Base-by-base conservation (phyloP, 2,329 filamentous ascomycete genomes). In the Sordariomycetes sp. region DNA sequence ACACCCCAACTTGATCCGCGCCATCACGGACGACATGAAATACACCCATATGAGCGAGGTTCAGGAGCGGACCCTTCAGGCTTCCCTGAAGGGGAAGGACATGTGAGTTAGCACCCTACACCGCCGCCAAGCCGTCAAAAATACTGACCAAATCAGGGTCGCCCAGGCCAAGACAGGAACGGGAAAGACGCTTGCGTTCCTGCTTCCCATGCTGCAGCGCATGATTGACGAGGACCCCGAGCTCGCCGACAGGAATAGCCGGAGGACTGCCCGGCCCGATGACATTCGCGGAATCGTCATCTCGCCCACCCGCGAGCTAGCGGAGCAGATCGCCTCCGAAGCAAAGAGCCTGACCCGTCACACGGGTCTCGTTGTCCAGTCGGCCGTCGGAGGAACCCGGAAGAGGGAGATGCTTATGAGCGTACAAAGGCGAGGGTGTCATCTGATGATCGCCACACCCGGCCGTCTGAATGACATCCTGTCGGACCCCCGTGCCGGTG, bases 151-250 rank as follows among this genome's bases (percentile, higher is more conserved):
- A 20, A 32, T 18, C 66, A 90, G 88, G 65, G 80, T 97, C 64
- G 94, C 93, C 53, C 94, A 97, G 76, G 94, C 94, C 60, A 96
- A 90, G 74, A 99, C 94, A 10, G 94, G 94, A 69, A 97, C 94
- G 3, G 94, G 94, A 69, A 99, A 99, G 76, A 99, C 94, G 0
- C 76, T 97, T 59, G 94, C 90, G 40, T 99, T 97, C 77, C 79
- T 99, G 25, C 74, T 97, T 7, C 94, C 94, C 55, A 77, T 91
- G 8, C 75, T 97, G 57, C 90, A 97, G 70, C 86, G 85, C 60
- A 88, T 96, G 67, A 76, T 96, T 61, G 70, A 73, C 22, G 73
- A 78, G 60, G 82, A 90, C 62, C 82, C 85, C 1, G 71, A 74
- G 0, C 79, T 95, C 37, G 83, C 80, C 57, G 69, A 75, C 43